These are phyloP conservation scores for Xylogone sp. DNA, from an alignment of 2,329 filamentous ascomycete genomes.

Conservation along the genomic window DNA sequence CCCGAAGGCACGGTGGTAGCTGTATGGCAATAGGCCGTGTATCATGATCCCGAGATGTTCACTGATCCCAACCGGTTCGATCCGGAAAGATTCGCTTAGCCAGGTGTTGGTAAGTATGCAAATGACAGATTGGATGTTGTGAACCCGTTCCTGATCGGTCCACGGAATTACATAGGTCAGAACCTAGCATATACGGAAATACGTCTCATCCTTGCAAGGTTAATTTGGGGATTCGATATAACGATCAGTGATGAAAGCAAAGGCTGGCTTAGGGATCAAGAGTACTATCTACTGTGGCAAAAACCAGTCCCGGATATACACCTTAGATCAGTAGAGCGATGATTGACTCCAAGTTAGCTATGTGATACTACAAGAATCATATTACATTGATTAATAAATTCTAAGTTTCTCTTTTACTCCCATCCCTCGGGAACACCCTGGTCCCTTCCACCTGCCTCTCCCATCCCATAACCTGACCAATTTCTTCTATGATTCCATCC, in stretches of 20 bases:
- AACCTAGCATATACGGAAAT: conserved; percentile 15
- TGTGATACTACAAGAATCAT: too few species aligned
- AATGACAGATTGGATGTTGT: conserved; percentile 8
- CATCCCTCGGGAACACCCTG: too few species aligned
- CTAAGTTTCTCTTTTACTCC: too few species aligned
- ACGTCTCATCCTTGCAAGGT: conserved; percentile 14
- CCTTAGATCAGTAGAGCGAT: neutral
- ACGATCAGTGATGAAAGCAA: conserved; percentile 3
- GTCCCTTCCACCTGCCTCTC: conserved; percentile 8
- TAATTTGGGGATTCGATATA: conserved; percentile 11
- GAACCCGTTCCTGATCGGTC: conserved; percentile 11
- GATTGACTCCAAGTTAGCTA: too few species aligned
- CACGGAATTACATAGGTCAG: conserved; percentile 12
- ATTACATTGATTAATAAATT: too few species aligned
- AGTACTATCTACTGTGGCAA: conserved; percentile 8
- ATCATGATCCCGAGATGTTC: conserved; percentile 2
- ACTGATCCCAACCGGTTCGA: conserved; percentile 2
- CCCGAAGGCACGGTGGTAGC: neutral
- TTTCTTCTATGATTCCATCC: conserved; percentile 44
- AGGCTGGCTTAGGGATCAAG: conserved; percentile 6
- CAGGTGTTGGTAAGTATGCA: neutral
- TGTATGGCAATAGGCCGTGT: neutral
- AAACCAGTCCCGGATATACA: conserved; percentile 1
- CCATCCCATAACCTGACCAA: conserved; percentile 23
- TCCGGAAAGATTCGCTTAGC: neutral